These are phyloP conservation scores for Wallacemonas rigidus DNA, from an alignment of 208 protist species.

Conservation along the genomic window DNA sequence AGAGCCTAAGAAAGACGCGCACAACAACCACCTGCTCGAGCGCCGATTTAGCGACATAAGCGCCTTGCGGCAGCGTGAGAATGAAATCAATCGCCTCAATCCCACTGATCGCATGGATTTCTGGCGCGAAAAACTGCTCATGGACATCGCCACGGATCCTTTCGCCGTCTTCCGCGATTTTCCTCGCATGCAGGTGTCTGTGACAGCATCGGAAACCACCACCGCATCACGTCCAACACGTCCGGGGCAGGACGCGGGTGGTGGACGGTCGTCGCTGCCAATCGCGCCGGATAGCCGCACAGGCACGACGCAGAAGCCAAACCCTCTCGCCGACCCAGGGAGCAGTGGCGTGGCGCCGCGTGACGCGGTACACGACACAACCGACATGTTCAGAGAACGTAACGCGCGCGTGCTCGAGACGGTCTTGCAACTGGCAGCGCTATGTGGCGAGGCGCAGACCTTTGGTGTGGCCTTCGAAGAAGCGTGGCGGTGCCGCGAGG, in stretches of 20 bases:
- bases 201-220: constrained; percentile 10
- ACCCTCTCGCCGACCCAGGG: background rate
- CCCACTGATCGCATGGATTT: constrained; percentile 38
- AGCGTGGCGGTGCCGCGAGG: constrained; percentile 33
- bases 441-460: constrained; percentile 57
- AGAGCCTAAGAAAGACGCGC: background rate
- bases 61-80: constrained; percentile 33
- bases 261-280: too few species aligned
- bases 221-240: background rate
- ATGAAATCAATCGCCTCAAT: constrained; percentile 44
- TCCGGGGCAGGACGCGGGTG: background rate
- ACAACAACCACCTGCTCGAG: background rate
- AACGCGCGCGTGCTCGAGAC: constrained; percentile 33
- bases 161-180: constrained; percentile 78
- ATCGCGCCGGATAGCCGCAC: background rate
- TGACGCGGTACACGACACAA: background rate
- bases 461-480: constrained; percentile 33
- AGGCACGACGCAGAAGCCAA: background rate
- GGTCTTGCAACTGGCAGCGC: constrained; percentile 42
- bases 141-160: constrained; percentile 52
- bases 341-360: background rate
- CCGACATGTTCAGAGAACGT: constrained; percentile 29
- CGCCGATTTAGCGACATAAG: background rate
- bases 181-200: constrained; percentile 53
- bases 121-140: constrained; percentile 46